phyloP scores from a whole-genome alignment of 2,329 filamentous ascomycete species.

The Diaporthe humulicola region DNA sequence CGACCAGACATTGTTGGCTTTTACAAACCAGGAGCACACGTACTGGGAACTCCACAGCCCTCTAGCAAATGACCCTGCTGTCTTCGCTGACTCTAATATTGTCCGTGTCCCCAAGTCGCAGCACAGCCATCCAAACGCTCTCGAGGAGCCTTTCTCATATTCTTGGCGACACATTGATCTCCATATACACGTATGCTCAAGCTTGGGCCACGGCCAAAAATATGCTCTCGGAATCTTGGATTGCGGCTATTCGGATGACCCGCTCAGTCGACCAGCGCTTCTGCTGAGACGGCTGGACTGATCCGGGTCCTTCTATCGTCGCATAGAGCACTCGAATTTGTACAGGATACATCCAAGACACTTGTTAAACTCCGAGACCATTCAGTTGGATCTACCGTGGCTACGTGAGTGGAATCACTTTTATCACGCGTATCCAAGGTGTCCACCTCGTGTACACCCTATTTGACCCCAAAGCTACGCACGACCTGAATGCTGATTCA shows the following conservation, averaged over 20 bases:
- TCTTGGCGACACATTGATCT: background rate
- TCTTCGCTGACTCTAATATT: background rate
- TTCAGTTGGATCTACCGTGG: background rate
- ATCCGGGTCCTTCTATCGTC: background rate
- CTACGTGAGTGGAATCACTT: background rate
- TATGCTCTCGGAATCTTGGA: background rate
- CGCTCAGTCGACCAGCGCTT: background rate
- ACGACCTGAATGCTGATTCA: background rate
- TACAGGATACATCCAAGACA: background rate
- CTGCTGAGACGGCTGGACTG: background rate
- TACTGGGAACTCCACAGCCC: background rate
- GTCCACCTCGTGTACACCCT: background rate
- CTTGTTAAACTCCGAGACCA: background rate
- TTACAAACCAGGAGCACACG: background rate
- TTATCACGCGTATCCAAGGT: background rate
- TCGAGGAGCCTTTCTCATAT: background rate
- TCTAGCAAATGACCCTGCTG: background rate
- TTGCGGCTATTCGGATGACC: background rate
- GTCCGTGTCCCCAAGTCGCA: background rate
- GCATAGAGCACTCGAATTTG: background rate
- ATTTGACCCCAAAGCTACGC: no score
- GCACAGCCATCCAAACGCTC: background rate
- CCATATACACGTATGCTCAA: background rate
- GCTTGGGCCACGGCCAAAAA: background rate
- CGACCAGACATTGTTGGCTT: background rate